phyloP scores from a whole-genome alignment of 2,329 filamentous ascomycete genomes.

The Huntiella abstrusa region DNA sequence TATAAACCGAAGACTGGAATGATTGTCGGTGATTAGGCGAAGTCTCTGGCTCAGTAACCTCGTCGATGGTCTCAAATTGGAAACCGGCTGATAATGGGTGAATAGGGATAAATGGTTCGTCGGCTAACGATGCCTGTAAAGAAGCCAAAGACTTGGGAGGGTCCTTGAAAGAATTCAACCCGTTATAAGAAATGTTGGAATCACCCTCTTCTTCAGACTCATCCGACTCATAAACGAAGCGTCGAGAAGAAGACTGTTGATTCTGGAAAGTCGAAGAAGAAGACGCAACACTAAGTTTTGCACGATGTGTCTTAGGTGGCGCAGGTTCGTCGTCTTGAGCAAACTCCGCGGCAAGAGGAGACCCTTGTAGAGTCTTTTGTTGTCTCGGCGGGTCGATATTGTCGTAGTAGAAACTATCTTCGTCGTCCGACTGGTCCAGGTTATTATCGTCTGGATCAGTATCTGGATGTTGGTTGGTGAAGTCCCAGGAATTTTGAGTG shows the following conservation, averaged over 20 bases:
- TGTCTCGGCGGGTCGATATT: background rate
- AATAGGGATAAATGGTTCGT: background rate
- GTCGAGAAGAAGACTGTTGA: background rate
- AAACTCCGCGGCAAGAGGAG: background rate
- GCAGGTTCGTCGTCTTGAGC: too few species aligned
- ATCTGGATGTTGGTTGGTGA: too few species aligned
- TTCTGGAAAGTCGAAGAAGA: background rate
- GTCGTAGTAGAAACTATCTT: constrained; percentile 3
- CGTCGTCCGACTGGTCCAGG: background rate
- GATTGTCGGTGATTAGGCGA: constrained; percentile 12
- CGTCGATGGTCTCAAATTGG: constrained; percentile 11
- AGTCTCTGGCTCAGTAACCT: constrained; percentile 8
- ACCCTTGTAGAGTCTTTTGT: background rate
- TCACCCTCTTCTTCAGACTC: constrained; percentile 4
- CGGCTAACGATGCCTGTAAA: too few species aligned
- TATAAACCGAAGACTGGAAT: constrained; percentile 11
- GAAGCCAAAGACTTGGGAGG: too few species aligned
- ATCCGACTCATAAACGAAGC: constrained; percentile 4
- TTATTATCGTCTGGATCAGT: background rate
- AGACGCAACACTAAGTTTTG: background rate
- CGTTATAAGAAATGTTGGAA: background rate
- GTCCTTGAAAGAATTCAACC: too few species aligned
- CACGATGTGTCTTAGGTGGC: too few species aligned
- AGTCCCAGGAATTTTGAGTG: too few species aligned
- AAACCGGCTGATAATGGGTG: constrained; percentile 3